Conservation (phyloP, 2,329 filamentous ascomycete genomes). For the Aspergillus pseudotamarii region DNA sequence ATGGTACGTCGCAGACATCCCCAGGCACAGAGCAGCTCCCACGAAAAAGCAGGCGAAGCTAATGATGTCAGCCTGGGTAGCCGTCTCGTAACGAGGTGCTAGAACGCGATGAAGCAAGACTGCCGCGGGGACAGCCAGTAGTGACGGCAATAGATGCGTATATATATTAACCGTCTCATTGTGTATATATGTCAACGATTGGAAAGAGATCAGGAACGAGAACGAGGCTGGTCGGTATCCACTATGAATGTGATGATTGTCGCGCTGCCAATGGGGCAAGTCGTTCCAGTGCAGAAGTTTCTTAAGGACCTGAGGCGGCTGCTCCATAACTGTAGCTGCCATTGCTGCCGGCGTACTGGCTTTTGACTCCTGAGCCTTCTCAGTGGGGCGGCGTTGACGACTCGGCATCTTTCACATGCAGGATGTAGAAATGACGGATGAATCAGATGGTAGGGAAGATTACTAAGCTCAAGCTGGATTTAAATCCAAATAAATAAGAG, state of each 20-base stretch:
- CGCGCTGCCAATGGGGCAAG: conserved; percentile 58
- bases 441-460: background rate
- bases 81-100: conserved; percentile 66
- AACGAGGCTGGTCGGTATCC: conserved; percentile 67
- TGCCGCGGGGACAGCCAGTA: conserved; percentile 58
- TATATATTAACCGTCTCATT: conserved; percentile 75
- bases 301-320: conserved; percentile 32
- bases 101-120: conserved; percentile 60
- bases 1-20: conserved; percentile 85
- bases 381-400: conserved; percentile 36
- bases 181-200: conserved; percentile 65
- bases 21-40: conserved; percentile 72
- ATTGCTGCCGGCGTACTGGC: conserved; percentile 28
- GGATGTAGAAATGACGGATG: conserved; percentile 8
- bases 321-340: conserved; percentile 29
- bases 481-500: background rate
- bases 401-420: conserved; percentile 31
- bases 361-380: conserved; percentile 21
- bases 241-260: conserved; percentile 70
- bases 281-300: conserved; percentile 55
- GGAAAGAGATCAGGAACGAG: conserved; percentile 61
- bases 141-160: conserved; percentile 68
- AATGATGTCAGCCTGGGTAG: conserved; percentile 64
- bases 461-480: background rate
- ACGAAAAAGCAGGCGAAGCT: conserved; percentile 79